Evolutionary conservation across 164 flowering plant species (phyloP).

Genomic region (Berberis vulgaris): DNA sequence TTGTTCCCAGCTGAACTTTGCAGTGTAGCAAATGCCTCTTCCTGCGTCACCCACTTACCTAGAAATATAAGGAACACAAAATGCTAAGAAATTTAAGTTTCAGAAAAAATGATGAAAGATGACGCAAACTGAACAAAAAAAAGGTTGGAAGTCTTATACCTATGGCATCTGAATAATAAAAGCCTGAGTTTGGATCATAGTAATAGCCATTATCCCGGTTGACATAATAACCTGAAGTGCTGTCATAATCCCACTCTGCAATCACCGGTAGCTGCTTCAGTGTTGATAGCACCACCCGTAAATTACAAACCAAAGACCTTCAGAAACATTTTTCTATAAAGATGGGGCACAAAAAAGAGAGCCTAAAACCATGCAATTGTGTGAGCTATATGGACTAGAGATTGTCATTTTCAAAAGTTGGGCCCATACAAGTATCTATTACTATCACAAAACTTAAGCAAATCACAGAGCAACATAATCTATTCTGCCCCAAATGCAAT

Average conservation of each 20-base stretch:
- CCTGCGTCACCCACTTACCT: conserved; percentile 90
- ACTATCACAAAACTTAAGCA: no score
- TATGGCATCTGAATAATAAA: conserved; percentile 67
- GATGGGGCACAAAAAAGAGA: no score
- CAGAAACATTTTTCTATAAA: no score
- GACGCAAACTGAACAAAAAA: neutral
- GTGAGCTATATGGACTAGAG: no score
- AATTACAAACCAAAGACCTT: no score
- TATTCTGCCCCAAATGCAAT: no score
- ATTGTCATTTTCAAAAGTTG: no score
- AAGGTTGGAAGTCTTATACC: conserved; percentile 30
- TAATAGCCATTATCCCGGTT: conserved; percentile 44
- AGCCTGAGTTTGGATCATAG: conserved; percentile 82
- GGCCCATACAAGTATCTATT: no score
- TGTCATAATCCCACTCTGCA: conserved; percentile 79
- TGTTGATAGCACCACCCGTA: conserved; percentile 5
- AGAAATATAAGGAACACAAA: neutral
- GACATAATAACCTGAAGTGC: conserved; percentile 68
- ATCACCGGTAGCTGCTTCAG: conserved; percentile 32
- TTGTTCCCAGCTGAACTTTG: conserved; percentile 23
- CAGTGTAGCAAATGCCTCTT: conserved; percentile 51
- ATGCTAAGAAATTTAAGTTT: neutral
- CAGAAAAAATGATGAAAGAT: neutral
- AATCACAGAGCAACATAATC: no score
- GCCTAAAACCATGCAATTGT: no score